These are phyloP conservation scores for Dictyophora rubrovolvata DNA, from an alignment of 768 basidiomycete species.

Conservation along the genomic window DNA sequence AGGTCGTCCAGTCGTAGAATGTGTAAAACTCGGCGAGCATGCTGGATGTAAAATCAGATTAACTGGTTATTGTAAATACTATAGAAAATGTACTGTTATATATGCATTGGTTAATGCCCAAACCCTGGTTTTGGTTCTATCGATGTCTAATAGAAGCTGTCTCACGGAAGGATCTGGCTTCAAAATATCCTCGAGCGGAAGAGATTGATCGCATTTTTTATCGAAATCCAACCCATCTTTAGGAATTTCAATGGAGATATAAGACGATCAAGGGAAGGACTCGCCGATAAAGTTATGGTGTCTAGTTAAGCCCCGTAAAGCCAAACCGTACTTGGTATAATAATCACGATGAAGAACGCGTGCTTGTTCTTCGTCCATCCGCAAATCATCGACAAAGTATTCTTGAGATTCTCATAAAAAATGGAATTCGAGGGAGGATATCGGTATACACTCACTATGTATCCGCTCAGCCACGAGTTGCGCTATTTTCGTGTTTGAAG, in stretches of 20 bases:
- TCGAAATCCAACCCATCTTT: conserved; percentile 79
- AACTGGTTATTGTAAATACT: neutral
- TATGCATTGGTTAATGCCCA: conserved; percentile 89
- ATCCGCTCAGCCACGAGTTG: conserved; percentile 74
- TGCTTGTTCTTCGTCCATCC: conserved; percentile 59
- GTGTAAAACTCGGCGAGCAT: conserved; percentile 67
- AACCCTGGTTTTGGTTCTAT: conserved; percentile 63
- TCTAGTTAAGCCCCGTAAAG: conserved; percentile 63
- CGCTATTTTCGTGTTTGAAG: conserved; percentile 61
- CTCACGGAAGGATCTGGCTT: conserved; percentile 50
- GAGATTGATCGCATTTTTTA: conserved; percentile 68
- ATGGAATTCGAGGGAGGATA: neutral
- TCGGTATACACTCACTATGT: conserved; percentile 39
- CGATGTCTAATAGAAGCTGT: conserved; percentile 67
- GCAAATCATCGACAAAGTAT: conserved; percentile 59
- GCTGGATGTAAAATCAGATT: conserved; percentile 32
- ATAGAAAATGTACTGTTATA: conserved; percentile 41
- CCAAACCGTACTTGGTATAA: conserved; percentile 74
- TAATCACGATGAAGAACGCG: conserved; percentile 60
- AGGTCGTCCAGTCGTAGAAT: conserved; percentile 66
- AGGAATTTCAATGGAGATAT: neutral
- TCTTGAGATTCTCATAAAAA: conserved; percentile 28
- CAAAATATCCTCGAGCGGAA: conserved; percentile 76
- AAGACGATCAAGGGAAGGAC: neutral
- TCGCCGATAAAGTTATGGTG: conserved; percentile 72